Conservation (phyloP, 2,329 filamentous ascomycete species). For the Chrysoporthe puriensis region DNA sequence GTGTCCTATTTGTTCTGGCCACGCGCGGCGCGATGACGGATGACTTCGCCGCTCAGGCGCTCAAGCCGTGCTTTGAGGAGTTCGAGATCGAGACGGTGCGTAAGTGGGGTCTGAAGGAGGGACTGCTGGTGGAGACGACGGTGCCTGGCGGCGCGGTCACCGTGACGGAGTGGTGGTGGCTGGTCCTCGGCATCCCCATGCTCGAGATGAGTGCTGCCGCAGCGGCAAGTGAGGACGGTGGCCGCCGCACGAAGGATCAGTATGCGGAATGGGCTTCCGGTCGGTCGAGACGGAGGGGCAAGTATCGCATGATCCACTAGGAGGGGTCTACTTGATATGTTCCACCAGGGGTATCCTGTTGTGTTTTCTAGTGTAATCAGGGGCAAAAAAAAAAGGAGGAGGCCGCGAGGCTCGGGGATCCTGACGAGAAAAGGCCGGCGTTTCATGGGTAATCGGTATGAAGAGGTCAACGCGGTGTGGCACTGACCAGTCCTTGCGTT, state of each 20-base stretch:
- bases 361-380: neutral
- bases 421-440: neutral
- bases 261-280: conserved; percentile 21
- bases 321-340: neutral
- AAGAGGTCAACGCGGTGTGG: neutral
- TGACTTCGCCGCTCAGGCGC: conserved; percentile 55
- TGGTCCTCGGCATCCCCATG: conserved; percentile 50
- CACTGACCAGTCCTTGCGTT: neutral
- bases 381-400: neutral
- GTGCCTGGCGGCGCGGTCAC: conserved; percentile 34
- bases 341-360: neutral
- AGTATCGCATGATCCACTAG: conserved; percentile 19
- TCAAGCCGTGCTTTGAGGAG: conserved; percentile 62
- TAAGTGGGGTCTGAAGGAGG: conserved; percentile 60
- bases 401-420: neutral
- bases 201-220: conserved; percentile 13
- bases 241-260: conserved; percentile 18
- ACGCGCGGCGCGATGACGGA: conserved; percentile 62
- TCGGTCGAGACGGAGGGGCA: conserved; percentile 21
- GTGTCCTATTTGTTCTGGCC: conserved; percentile 65
- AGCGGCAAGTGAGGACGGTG: neutral
- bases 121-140: conserved; percentile 51
- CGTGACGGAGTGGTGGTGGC: conserved; percentile 71
- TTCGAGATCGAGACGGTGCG: conserved; percentile 65
- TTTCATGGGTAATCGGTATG: neutral